These are phyloP conservation scores for Medicago lupulina DNA, from an alignment of 306 rosid genomes.

Conservation along the genomic window DNA sequence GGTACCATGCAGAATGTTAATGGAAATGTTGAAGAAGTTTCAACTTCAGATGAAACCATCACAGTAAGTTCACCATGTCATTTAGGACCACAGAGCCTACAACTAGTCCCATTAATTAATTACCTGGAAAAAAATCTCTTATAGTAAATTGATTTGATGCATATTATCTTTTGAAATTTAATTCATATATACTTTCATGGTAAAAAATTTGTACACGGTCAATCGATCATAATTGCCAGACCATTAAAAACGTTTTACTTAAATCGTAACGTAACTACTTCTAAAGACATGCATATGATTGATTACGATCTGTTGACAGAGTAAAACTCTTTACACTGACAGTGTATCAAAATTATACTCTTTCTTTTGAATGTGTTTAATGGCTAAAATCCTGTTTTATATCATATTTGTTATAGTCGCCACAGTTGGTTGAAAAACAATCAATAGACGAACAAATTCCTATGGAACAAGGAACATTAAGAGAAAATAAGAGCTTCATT, in stretches of 20 bases:
- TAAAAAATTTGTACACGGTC: too few relatives aligned
- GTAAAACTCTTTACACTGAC: too few relatives aligned
- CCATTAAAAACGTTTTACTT: too few relatives aligned
- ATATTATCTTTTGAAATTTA: not conserved
- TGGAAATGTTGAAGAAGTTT: not conserved
- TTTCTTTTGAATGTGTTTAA: too few relatives aligned
- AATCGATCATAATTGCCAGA: too few relatives aligned
- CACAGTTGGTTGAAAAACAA: constrained; percentile 10
- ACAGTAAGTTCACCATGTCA: not conserved
- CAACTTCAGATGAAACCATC: not conserved
- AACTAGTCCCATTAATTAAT: not conserved
- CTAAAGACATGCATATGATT: too few relatives aligned
- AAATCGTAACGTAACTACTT: too few relatives aligned
- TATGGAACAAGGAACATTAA: not conserved
- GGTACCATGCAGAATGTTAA: not conserved
- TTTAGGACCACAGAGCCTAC: not conserved
- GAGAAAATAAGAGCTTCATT: not conserved
- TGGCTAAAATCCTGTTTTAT: not conserved
- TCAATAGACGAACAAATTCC: constrained; percentile 1
- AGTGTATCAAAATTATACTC: too few relatives aligned
- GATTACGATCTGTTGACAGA: too few relatives aligned
- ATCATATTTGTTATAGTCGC: not conserved
- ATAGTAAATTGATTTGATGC: not conserved
- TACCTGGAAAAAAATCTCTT: not conserved
- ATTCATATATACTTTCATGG: too few relatives aligned